Evolutionary conservation across 129 eudicot genomes (phyloP), one percentile per base, ranked within the genome.

Genomic region (Centella asiatica): DNA sequence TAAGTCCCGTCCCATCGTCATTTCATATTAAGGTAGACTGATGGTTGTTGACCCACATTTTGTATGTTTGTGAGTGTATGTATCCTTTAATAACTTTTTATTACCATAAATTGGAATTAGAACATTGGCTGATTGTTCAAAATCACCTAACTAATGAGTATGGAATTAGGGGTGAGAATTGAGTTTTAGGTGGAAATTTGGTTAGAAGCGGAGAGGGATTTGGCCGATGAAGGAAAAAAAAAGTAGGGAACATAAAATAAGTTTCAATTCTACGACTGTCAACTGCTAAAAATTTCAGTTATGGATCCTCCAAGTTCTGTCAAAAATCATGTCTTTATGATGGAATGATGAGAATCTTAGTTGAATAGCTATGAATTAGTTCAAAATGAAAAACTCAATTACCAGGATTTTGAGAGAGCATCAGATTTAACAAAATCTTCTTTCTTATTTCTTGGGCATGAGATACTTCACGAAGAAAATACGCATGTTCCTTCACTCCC

Each of bases 361-460:
- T 3, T 32, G 44, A 14, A 31, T 8, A 17, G 42, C 17, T 57
- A 9, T 24, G 12, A 15, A 34, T n/a, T 11, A 19, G 0, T 22
- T 12, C 51, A 39, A 7, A 0, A 37, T 20, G 20, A 26, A 24
- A 6, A 60, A 26, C 9, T 31, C 2, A 56, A 48, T 18, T 63
- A 56, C 98, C 98, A 72, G 98, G 98, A 69, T 74, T 81, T 70
- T 87, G 72, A 44, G 95, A 90, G 45, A 87, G 80, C 95, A 90
- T 87, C 56, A 87, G 78, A 75, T 90, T 90, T 49, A 82, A 69
- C 25, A 87, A 90, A 71, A 90, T 90, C 49, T 61, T 81, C 69
- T 80, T 79, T 74, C 98, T 75, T 58, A 90, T 87, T 67, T 84
- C 94, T 72, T 90, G 98, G 51, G 98, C 98, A 34, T 90, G 94